These are phyloP conservation scores for Diutina siamensis DNA, from an alignment of 1,139 yeast genomes.

Conservation along the genomic window DNA sequence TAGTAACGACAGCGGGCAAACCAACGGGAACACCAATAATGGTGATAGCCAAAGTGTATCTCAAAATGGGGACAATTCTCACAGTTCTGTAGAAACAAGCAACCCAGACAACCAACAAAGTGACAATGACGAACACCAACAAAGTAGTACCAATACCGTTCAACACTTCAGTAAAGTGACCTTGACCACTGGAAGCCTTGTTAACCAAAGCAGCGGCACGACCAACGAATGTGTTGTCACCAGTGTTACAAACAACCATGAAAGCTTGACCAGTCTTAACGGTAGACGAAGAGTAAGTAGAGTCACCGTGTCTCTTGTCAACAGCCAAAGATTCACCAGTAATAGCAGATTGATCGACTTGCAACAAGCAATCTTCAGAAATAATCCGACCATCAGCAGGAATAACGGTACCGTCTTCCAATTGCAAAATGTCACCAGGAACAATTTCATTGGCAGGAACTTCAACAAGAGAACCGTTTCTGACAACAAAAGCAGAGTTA, in stretches of 20 bases:
- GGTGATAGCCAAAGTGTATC: slow-evolving; percentile 93
- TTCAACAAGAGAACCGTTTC: slow-evolving; percentile 72
- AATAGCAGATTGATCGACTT: slow-evolving; percentile 95
- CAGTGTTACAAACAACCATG: slow-evolving; percentile 93
- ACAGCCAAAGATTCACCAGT: slow-evolving; percentile 98
- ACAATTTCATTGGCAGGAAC: slow-evolving; percentile 74
- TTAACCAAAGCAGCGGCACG: slow-evolving; percentile 95
- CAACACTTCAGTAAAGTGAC: slow-evolving; percentile 96
- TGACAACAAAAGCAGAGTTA: slow-evolving; percentile 74
- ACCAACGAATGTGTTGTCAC: slow-evolving; percentile 88
- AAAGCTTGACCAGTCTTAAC: slow-evolving; percentile 96
- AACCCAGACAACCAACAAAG: slow-evolving; percentile 84
- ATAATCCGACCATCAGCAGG: slow-evolving; percentile 95
- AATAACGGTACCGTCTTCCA: slow-evolving; percentile 90
- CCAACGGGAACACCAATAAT: slow-evolving; percentile 99
- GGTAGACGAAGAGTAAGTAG: slow-evolving; percentile 86
- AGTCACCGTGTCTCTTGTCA: slow-evolving; percentile 84
- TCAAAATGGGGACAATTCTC: slow-evolving; percentile 78
- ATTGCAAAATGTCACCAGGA: slow-evolving; percentile 86
- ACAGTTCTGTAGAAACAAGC: slow-evolving; percentile 94
- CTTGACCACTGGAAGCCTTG: slow-evolving; percentile 88
- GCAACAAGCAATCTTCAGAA: slow-evolving; percentile 79
- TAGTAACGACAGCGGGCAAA: slow-evolving; percentile 98
- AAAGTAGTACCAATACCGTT: slow-evolving; percentile 95
- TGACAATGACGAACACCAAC: slow-evolving; percentile 78